These are phyloP conservation scores for Thinopyrum elongatum DNA, from an alignment of 176 grass and related monocot genomes.

Conservation along the genomic window DNA sequence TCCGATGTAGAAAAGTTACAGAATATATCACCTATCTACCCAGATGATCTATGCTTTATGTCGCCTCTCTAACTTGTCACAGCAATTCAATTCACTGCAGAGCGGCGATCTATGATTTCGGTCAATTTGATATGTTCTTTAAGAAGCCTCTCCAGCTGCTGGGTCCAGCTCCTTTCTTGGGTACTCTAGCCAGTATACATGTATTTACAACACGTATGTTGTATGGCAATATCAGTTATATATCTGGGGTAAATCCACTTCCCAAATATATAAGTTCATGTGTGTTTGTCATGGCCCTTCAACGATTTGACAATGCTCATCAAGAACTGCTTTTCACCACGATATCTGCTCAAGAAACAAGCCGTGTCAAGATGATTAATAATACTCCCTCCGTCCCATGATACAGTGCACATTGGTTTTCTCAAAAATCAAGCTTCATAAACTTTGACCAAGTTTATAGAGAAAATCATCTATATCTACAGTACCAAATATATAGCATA, in stretches of 20 bases:
- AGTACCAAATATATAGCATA: not conserved
- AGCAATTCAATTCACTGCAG: not conserved
- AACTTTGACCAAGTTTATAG: not conserved
- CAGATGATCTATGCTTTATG: not conserved
- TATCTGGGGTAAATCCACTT: not conserved
- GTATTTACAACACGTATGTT: not conserved
- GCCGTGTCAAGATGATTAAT: not conserved
- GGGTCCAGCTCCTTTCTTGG: not conserved
- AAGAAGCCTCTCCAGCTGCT: not conserved
- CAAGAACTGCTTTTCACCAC: constrained; percentile 77
- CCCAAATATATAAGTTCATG: not conserved
- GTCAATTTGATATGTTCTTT: constrained; percentile 6
- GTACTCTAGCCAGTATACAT: not conserved
- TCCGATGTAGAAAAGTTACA: not conserved
- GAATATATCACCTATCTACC: not conserved
- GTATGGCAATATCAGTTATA: not conserved
- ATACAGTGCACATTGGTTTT: too few relatives aligned
- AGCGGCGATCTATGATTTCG: not conserved
- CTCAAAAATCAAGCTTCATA: too few relatives aligned
- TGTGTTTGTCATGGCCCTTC: constrained; percentile 9
- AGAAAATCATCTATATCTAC: not conserved
- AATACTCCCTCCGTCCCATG: not conserved
- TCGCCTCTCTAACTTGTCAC: not conserved
- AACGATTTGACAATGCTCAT: constrained; percentile 43
- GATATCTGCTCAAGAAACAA: constrained; percentile 59